phyloP scores from a whole-genome alignment of 2,329 filamentous ascomycete species.

The Pseudodiploospora longispora region DNA sequence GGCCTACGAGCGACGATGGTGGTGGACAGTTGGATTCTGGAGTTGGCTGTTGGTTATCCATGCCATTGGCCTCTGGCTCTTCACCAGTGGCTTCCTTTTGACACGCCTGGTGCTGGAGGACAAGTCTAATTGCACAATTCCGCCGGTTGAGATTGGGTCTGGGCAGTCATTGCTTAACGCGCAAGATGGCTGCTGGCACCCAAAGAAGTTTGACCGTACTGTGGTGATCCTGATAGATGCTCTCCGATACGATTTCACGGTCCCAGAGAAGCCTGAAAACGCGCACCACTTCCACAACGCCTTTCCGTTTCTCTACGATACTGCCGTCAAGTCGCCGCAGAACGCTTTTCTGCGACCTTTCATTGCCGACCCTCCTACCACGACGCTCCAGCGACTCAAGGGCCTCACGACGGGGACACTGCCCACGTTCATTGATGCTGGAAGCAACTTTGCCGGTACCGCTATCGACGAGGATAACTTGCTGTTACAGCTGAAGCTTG shows the following conservation, averaged over 20 bases:
- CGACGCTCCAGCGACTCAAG: constrained; percentile 86
- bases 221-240: constrained; percentile 89
- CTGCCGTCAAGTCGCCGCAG: constrained; percentile 61
- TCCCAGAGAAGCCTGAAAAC: constrained; percentile 50
- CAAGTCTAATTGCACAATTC: constrained; percentile 59
- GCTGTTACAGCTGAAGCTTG: constrained; percentile 56
- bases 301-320: constrained; percentile 79
- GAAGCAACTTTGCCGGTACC: constrained; percentile 90
- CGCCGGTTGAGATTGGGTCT: constrained; percentile 58
- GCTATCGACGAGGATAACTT: constrained; percentile 89
- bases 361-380: constrained; percentile 92
- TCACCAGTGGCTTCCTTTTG: constrained; percentile 89
- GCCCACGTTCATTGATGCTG: constrained; percentile 88
- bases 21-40: constrained; percentile 60
- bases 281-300: constrained; percentile 68
- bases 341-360: constrained; percentile 90
- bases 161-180: constrained; percentile 31
- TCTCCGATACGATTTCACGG: constrained; percentile 91
- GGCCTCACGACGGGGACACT: constrained; percentile 91
- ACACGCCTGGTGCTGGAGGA: constrained; percentile 75
- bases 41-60: constrained; percentile 66
- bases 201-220: constrained; percentile 85
- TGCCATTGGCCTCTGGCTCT: constrained; percentile 74
- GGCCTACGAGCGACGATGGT: constrained; percentile 45
- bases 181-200: constrained; percentile 84